Percentiles rank a stretch among this genome's conserved stretches.
Evolutionary conservation across 2,329 filamentous ascomycete species (phyloP).

Genomic region (Cladosporium sp.): DNA sequence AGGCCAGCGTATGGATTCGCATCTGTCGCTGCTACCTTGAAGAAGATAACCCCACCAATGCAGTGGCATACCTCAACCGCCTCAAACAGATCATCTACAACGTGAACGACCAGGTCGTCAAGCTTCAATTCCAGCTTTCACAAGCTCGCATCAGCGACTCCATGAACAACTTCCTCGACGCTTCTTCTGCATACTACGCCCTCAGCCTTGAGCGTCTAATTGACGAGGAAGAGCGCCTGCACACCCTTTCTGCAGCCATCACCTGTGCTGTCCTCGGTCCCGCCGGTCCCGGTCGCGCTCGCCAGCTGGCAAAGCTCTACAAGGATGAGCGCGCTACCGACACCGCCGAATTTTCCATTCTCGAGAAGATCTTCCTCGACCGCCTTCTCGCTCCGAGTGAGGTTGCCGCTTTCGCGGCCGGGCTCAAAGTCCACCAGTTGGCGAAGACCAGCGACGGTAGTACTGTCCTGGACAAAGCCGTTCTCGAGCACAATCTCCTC

Average conservation of each 20-base stretch:
- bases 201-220: slow-evolving; percentile 75
- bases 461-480: slow-evolving; percentile 87
- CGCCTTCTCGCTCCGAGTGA: slow-evolving; percentile 76
- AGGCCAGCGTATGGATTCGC: slow-evolving; percentile 82
- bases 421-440: slow-evolving; percentile 80
- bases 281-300: slow-evolving; percentile 78
- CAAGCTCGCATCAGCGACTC: slow-evolving; percentile 93
- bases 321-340: slow-evolving; percentile 81
- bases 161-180: slow-evolving; percentile 82
- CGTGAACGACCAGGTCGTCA: slow-evolving; percentile 68
- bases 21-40: slow-evolving; percentile 94
- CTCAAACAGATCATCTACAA: slow-evolving; percentile 88
- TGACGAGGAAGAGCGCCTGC: slow-evolving; percentile 80
- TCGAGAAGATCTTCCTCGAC: slow-evolving; percentile 98
- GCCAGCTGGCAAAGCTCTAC: slow-evolving; percentile 78
- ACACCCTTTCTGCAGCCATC: slow-evolving; percentile 80
- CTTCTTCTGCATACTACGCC: slow-evolving; percentile 81
- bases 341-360: slow-evolving; percentile 76
- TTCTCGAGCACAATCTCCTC: slow-evolving; percentile 93
- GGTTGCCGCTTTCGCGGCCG: slow-evolving; percentile 78
- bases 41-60: slow-evolving; percentile 81
- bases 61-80: slow-evolving; percentile 86
- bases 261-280: slow-evolving; percentile 90
- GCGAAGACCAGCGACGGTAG: slow-evolving; percentile 85
- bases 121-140: slow-evolving; percentile 82